Base-by-base conservation (phyloP, 371 early-diverging fungal species). In the Mortierella sp. region DNA sequence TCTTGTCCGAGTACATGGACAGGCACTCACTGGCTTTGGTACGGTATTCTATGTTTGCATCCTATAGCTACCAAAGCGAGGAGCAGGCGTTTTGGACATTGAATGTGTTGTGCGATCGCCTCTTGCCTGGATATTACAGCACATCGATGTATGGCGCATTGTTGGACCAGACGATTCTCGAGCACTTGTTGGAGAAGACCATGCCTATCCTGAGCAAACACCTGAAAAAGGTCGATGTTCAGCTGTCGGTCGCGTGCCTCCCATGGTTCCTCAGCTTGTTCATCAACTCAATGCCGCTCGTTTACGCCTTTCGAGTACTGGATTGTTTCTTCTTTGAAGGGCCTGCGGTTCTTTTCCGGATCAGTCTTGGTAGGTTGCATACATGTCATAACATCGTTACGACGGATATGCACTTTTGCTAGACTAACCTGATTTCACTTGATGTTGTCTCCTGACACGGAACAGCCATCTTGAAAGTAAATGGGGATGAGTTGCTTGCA, bases 111-210 rank as follows among this genome's bases (percentile, higher is more conserved):
- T 94, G 95, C 70, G 97, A 96, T 58, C 86, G 90, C 23, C 80
- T 96, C 71, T 84, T 96, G 28, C 97, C 98, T 8, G 95, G 95
- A 8, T 98, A 98, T 81, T 98, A 98, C 61, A 94, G 94, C 71
- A 94, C 95, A 9, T 95, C 95, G 46, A 98, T 98, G 99, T 95
- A 96, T 64, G 98, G 98, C 0, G 99, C 98, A 1, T 85, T 95
- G 12, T 76, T 97, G 27, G 99, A 98, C 84, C 95, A 96, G 81
- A 89, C 95, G 48, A 94, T 98, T 24, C 95, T 98, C 80, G 97
- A 97, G 68, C 87, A 88, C 27, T 76, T 97, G 61, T 89, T 95
- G 38, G 87, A 89, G 61, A 87, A 89, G 49, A 88, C 88, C 5
- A 90, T 94, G 91, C 92, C 94, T 0, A 84, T 90, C 43, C 79